Base-by-base conservation (phyloP, 768 basidiomycete species). In the Lactifluus piperatus region DNA sequence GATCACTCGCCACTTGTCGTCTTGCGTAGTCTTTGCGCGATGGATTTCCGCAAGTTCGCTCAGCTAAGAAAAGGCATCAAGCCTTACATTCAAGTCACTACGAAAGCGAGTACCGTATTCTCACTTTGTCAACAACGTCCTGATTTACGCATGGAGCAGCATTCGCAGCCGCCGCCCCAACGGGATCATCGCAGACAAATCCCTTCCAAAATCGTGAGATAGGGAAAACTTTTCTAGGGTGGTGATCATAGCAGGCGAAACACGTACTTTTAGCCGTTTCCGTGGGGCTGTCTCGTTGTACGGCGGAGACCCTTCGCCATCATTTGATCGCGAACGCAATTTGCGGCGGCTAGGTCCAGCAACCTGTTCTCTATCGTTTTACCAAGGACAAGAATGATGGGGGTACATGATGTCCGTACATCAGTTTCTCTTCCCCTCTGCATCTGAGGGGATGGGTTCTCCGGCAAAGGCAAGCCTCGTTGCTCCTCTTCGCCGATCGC, bases 81-180 rank as follows among this genome's bases (percentile, higher is more conserved):
- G 44, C 18, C 26, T n/a, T 27, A 32, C 6, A 5, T n/a, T 46
- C 36, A 14, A 44, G 44, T 16, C 20, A 30, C 11, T 36, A 16
- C 24, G 26, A 13, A 13, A 30, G 41, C 18, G 18, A 49, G 14
- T 22, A 24, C n/a, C n/a, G 30, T 30, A 8, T 10, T 14, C 67
- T 26, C 62, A 82, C 88, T 77, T 88, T 88, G 66, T 85, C 83
- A 32, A 89, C 77, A 48, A 92, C 79, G 64, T 85, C 80, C 68
- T 90, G 84, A 66, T 92, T 92, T 3, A 75, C 74, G 58, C 81
- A 83, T 4, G 67, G 66, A 1, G 54, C 65, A 14, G 60, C 64
- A 57, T 66, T 47, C 46, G 67, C 34, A 10, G n/a, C 27, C 27
- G 70, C 1, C 58, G 66, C 27, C 63, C 78, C 79, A 16, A 16